Base-by-base conservation (phyloP, 2,329 filamentous ascomycete genomes). In the Pyrenophora graminea region DNA sequence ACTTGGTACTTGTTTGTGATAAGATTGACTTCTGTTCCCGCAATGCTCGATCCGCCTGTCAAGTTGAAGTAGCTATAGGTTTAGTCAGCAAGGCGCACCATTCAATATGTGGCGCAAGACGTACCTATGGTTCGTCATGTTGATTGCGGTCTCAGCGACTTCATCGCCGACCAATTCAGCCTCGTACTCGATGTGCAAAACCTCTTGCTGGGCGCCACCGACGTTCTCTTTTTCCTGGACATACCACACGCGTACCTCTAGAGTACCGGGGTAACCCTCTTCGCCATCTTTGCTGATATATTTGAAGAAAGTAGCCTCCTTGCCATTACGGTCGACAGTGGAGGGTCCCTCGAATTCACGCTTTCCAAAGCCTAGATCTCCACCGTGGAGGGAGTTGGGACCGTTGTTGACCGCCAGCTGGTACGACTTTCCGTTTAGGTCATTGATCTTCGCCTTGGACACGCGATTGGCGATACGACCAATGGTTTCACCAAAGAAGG, bases 101-200 rank as follows among this genome's bases (percentile, higher is more conserved):
- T 36, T 19, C 21, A 10, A 43, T 30, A 18, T 30, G 2, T 27
- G 32, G 23, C n/a, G 7, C 15, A 7, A 12, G 13, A 17, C 23
- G 62, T 74, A 91, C 88, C 90, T 95, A 79, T 99, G 93, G 77
- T 97, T 99, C 42, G 94, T 97, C 76, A 97, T 83, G 76, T 92
- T 95, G 71, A 97, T 84, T 36, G 86, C 86, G 0, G 93, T 97
- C 80, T 97, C 93, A n/a, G 92, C 86, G 10, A 86, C 87, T 42
- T 88, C 81, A 53, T 84, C 87, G 12, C 71, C 87, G 3, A 91
- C 81, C 39, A 97, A 80, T 73, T 90, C 85, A 17, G 89, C 91
- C 79, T 96, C 89, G 71, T 95, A 97, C 73, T 97, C 94, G 42
- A 95, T 89, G 49, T 86, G 86, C 50, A 97, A 76, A 17, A 94